Percentiles rank a stretch among this genome's conserved stretches.
These are phyloP conservation scores for Xerocomus amazonicus DNA, from an alignment of 1,284 basidiomycete species.

Conservation along the genomic window DNA sequence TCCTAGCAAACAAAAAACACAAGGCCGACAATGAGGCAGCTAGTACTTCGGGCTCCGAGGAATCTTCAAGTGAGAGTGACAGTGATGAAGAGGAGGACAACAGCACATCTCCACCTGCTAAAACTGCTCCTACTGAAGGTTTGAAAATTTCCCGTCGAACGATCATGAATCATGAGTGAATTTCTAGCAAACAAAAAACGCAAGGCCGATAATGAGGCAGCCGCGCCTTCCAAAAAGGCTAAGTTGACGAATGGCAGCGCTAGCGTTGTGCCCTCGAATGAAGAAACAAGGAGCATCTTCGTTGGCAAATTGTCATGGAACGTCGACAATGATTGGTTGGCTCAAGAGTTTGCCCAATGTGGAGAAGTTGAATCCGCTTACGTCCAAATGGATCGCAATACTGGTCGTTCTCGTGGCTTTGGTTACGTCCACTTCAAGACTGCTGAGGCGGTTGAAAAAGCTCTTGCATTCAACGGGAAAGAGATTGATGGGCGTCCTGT, in stretches of 20 bases:
- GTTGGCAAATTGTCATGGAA: slow-evolving; percentile 96
- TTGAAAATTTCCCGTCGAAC: slow-evolving; percentile 22
- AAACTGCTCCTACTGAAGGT: slow-evolving; percentile 9
- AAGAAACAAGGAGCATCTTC: slow-evolving; percentile 77
- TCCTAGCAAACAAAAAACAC: slow-evolving; percentile 59
- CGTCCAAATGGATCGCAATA: slow-evolving; percentile 89
- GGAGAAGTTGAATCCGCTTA: slow-evolving; percentile 86
- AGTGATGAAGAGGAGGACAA: slow-evolving; percentile 24
- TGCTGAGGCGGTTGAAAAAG: slow-evolving; percentile 72
- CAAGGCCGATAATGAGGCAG: slow-evolving; percentile 71
- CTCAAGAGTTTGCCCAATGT: slow-evolving; percentile 84
- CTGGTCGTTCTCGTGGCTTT: slow-evolving; percentile 87
- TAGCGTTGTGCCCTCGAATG: slow-evolving; percentile 41
- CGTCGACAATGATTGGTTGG: slow-evolving; percentile 95
- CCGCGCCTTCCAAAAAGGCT: slow-evolving; percentile 75
- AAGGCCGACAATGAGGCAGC: slow-evolving; percentile 72
- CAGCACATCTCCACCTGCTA: background rate
- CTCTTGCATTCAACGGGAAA: slow-evolving; percentile 71
- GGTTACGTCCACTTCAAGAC: slow-evolving; percentile 93
- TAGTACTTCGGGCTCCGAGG: slow-evolving; percentile 40
- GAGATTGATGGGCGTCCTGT: slow-evolving; percentile 92
- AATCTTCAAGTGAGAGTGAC: slow-evolving; percentile 21
- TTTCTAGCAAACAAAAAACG: slow-evolving; percentile 58
- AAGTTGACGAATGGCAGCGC: slow-evolving; percentile 65
- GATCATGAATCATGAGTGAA: slow-evolving; percentile 18